phyloP scores from a whole-genome alignment of 2,329 filamentous ascomycete species.

The Beauveria scarabaeidicola region DNA sequence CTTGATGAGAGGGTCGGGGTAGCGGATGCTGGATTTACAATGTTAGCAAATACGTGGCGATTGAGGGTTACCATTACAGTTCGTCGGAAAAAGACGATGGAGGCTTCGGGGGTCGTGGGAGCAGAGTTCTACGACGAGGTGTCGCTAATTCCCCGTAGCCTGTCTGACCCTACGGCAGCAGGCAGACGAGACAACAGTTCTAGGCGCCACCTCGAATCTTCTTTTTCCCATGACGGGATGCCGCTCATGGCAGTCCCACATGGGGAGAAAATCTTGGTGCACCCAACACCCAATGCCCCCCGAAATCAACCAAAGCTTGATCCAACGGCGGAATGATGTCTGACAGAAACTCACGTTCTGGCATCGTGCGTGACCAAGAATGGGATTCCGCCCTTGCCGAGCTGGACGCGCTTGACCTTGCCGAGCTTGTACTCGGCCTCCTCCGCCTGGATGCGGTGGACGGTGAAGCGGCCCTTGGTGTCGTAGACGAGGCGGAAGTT shows the following conservation, averaged over 20 bases:
- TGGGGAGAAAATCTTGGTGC: neutral
- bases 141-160: neutral
- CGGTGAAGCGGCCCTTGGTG: constrained; percentile 99
- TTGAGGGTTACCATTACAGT: constrained; percentile 10
- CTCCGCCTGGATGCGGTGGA: constrained; percentile 97
- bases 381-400: constrained; percentile 99
- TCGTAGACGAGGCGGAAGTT: constrained; percentile 99
- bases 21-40: constrained; percentile 70
- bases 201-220: neutral
- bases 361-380: constrained; percentile 99
- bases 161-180: constrained; percentile 6
- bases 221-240: neutral
- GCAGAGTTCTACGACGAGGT: constrained; percentile 4
- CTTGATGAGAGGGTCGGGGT: constrained; percentile 96
- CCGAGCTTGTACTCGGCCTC: constrained; percentile 99
- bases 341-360: constrained; percentile 96
- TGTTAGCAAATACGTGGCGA: constrained; percentile 31
- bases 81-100: constrained; percentile 20
- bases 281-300: constrained; percentile 9
- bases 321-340: constrained; percentile 99
- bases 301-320: constrained; percentile 83
- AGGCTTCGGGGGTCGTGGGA: neutral
- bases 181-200: constrained; percentile 6
- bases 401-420: constrained; percentile 99
- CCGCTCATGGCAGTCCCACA: neutral